Evolutionary conservation across 768 basidiomycete genomes (phyloP), one percentile per base, ranked within the genome.

Genomic region (Agaricus blazei): DNA sequence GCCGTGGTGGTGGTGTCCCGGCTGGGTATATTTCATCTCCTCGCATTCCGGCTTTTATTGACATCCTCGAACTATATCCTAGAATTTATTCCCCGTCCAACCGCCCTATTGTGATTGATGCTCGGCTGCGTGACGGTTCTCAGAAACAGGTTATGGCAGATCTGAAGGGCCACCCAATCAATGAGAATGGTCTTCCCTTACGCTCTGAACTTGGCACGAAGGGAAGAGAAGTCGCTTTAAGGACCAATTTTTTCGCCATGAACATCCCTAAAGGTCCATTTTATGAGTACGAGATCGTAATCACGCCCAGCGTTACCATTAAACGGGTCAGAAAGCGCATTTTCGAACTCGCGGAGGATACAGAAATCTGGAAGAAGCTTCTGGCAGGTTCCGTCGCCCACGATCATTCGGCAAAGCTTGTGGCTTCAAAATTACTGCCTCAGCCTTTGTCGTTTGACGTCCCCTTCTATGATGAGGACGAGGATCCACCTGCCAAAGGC

Each of bases 231-330:
- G 74, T 83, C 62, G 77, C 72, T 43, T 65, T 88, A 14, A 76
- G 88, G 6, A 75, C 85, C 45, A 90, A 89, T 61, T 87, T 83
- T 71, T 88, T 88, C 67, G 75, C 84, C 0, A 72, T 89, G 27
- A 73, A 71, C 46, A 65, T 82, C 9, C 75, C 76, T 1, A 76
- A 78, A 38, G 73, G 71, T 0, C 67, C 75, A 2, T 61, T 84
- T 8, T 82, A 74, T 63, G 87, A 90, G 55, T 90, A 89, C 62
- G 75, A 79, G 55, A 77, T 88, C 14, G 62, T 75, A 1, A 80
- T 87, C 31, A 67, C 74, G 5, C 84, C 84, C 0, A 66, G 70
- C n/a, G 71, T 73, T 5, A 73, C 75, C 34, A 77, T 83, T 56
- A 69, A 70, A 44, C 75, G 83, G 28, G 74, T 84, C 26, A 82